Base-by-base conservation (phyloP, 441 rosid species). In the Brassica balearica region DNA sequence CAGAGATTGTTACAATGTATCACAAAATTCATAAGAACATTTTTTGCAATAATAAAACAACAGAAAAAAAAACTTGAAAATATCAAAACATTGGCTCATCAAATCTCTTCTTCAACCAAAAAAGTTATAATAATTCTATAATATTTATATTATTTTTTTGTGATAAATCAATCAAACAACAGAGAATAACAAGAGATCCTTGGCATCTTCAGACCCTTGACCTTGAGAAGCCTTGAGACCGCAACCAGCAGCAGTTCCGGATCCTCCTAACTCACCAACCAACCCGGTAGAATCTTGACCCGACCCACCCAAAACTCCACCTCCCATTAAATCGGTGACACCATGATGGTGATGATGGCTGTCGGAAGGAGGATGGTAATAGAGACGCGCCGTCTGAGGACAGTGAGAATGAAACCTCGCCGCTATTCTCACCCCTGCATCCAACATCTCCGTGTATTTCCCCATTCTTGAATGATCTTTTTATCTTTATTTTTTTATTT, bases 331-430 rank as follows among this genome's bases (percentile, higher is more conserved):
- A 77, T 69, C 82, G 11, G 73, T 63, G 69, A 80, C 69, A 27
- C 81, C 84, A 60, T 81, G 85, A 25, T 78, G 77, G 25, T 76
- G 77, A 20, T 82, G 62, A 55, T 68, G 69, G 34, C 62, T 76
- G 84, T 84, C 85, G 10, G 91, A 82, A 41, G 97, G 97, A 34
- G 97, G 97, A 70, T 92, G 98, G 75, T 92, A 91, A 75, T 94
- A 94, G 75, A 90, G 20, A 58, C 96, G 91, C 61, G 94, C 98
- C 8, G 98, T 93, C 41, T 94, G 98, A 1, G 97, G 98, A 74
- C 94, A 92, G 81, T 92, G 97, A 68, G 97, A 90, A 71, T 93
- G 95, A 71, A 89, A 88, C 68, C 97, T 90, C 10, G 97, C 88
- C 3, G 82, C 94, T 10, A 94, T 88, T 84, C 97, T 87, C 56